Evolutionary conservation across 192 early-diverging fungal genomes (phyloP).

Genomic region (Phycomyces blakesleeanus): DNA sequence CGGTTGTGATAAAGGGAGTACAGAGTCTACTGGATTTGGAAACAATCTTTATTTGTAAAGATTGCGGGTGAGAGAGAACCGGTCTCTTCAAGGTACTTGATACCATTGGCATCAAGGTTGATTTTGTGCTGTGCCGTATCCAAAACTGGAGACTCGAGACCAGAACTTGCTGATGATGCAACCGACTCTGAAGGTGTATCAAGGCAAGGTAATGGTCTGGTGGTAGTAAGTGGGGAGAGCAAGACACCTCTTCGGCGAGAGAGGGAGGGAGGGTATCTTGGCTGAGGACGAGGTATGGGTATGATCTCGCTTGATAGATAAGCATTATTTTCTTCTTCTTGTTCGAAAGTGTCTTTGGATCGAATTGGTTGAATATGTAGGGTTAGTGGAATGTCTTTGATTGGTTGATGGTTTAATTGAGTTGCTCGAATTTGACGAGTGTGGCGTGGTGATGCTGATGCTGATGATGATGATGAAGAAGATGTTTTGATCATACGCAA

Average conservation of each 20-base stretch:
- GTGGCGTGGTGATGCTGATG: too few relatives aligned
- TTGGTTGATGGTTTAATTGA: too few relatives aligned
- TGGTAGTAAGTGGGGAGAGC: slow-evolving; percentile 2
- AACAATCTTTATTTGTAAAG: not conserved
- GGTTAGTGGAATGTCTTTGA: not conserved
- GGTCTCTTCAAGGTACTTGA: not conserved
- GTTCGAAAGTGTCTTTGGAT: too few relatives aligned
- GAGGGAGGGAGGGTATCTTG: not conserved
- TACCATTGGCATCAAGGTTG: not conserved
- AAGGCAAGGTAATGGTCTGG: not conserved
- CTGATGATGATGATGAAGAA: too few relatives aligned
- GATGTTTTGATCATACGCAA: not conserved
- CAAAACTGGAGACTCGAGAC: not conserved
- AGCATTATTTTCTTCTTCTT: too few relatives aligned
- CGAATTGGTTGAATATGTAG: not conserved
- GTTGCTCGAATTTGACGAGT: too few relatives aligned
- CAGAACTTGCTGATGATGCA: slow-evolving; percentile 1
- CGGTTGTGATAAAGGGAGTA: too few relatives aligned
- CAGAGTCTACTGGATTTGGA: too few relatives aligned
- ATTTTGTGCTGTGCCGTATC: not conserved
- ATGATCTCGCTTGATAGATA: not conserved
- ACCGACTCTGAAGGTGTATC: not conserved
- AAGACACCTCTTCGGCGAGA: slow-evolving; percentile 16
- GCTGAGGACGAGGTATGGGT: slow-evolving; percentile 5
- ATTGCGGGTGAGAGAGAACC: too few relatives aligned